These are phyloP conservation scores for Aspergillus asperescens DNA, from an alignment of 495 filamentous ascomycete species.

Conservation along the genomic window DNA sequence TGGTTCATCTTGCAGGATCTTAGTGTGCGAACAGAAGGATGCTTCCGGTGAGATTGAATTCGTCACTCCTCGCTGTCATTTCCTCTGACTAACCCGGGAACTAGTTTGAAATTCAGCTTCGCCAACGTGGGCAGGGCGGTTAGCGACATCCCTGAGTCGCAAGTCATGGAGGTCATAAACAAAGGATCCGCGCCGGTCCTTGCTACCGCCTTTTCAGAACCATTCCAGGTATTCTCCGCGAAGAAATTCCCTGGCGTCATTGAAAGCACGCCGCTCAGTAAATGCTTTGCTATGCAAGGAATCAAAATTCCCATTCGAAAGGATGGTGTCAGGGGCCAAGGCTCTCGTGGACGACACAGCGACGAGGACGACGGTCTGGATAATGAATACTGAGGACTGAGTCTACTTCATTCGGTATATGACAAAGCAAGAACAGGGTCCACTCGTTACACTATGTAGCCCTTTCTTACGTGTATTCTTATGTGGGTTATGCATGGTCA, in stretches of 20 bases:
- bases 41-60: slow-evolving; percentile 62
- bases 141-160: slow-evolving; percentile 20
- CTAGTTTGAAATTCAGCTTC: slow-evolving; percentile 69
- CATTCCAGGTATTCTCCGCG: slow-evolving; percentile 90
- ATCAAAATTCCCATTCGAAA: slow-evolving; percentile 95
- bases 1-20: slow-evolving; percentile 98
- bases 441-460: not conserved
- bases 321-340: slow-evolving; percentile 60
- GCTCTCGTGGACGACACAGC: slow-evolving; percentile 52
- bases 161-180: slow-evolving; percentile 55
- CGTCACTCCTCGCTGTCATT: not conserved
- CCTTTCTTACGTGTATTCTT: slow-evolving; percentile 1
- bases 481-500: not conserved
- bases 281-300: slow-evolving; percentile 90
- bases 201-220: slow-evolving; percentile 80
- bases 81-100: not conserved
- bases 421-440: not conserved
- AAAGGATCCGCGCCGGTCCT: slow-evolving; percentile 77
- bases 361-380: slow-evolving; percentile 57
- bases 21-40: slow-evolving; percentile 87
- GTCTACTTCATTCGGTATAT: not conserved
- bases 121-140: slow-evolving; percentile 67
- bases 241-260: slow-evolving; percentile 99
- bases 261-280: slow-evolving; percentile 88
- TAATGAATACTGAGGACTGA: slow-evolving; percentile 24